Evolutionary conservation across 306 rosid genomes (phyloP), one percentile per base, ranked within the genome.

Genomic region (Rubus idaeus): DNA sequence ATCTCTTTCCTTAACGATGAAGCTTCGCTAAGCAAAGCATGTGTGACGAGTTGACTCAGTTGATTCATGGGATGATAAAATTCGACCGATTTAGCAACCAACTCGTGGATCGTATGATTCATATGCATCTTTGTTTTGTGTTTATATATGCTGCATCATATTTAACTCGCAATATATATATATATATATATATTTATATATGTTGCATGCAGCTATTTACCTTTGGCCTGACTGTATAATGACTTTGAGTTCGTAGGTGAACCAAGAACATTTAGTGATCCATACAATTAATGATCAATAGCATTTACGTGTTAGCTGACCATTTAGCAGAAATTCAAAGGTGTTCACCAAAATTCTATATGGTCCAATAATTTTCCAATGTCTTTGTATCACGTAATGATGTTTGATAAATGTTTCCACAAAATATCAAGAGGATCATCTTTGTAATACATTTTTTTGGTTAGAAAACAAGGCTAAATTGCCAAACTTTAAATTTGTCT

Each of bases 231-330:
- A 74, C 30, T 45, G 18, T 49, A 64, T 21, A 21, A 18, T 75
- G 71, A 62, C 69, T 74, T 26, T 63, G 21, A 62, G 78, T 30
- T 30, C 35, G 35, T 49, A 62, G 71, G 23, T 62, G 71, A 71
- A 37, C 63, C 7, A 51, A 49, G 13, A 9, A 21, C 26, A 10
- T 51, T 1, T 35, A 52, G 64, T 71, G 47, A 30, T 30, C 35
- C 35, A 30, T 30, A 30, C 35, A 30, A 30, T 30, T 30, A 30
- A 30, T 30, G 2, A 30, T 52, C 57, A 52, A 13, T 52, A 17
- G 3, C 20, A 52, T 50, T 3, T 4, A 1, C 1, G 2, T 30
- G 35, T 30, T 1, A 30, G 35, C 35, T 30, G 35, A 1, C 35
- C 35, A 30, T 49, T 12, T 14, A 4, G 18, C 3, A 49, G 1